These are phyloP conservation scores for Aspergillus sp. DNA, from an alignment of 2,329 filamentous ascomycete species.

Conservation along the genomic window DNA sequence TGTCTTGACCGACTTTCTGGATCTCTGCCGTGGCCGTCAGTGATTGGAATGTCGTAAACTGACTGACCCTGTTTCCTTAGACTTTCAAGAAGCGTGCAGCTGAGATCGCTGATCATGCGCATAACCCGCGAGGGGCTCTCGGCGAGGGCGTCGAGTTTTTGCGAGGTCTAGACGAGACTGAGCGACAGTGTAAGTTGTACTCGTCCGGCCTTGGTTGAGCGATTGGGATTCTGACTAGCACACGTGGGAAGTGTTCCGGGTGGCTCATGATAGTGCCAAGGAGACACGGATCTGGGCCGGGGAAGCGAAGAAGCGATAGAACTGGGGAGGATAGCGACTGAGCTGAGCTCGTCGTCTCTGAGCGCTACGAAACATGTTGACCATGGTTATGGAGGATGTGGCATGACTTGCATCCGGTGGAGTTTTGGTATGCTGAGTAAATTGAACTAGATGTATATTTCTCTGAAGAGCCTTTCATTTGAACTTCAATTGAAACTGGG, in stretches of 20 bases:
- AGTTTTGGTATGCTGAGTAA: neutral
- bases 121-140: slow-evolving; percentile 73
- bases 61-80: slow-evolving; percentile 32
- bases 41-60: neutral
- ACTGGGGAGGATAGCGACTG: slow-evolving; percentile 9
- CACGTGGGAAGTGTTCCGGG: slow-evolving; percentile 60
- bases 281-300: slow-evolving; percentile 70
- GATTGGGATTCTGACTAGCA: slow-evolving; percentile 4
- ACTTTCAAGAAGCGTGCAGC: slow-evolving; percentile 79
- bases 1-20: slow-evolving; percentile 7
- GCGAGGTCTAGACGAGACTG: slow-evolving; percentile 83
- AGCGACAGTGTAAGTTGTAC: slow-evolving; percentile 59
- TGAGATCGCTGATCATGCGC: slow-evolving; percentile 84
- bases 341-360: slow-evolving; percentile 27
- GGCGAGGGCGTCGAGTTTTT: slow-evolving; percentile 76
- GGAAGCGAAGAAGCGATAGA: slow-evolving; percentile 52
- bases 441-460: neutral
- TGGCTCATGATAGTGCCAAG: slow-evolving; percentile 72
- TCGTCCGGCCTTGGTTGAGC: neutral
- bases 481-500: too few species aligned
- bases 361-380: slow-evolving; percentile 1
- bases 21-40: neutral
- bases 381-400: neutral
- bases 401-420: neutral
- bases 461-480: neutral